Conservation (phyloP, 2,329 filamentous ascomycete species). For the Xylaria polymorpha region DNA sequence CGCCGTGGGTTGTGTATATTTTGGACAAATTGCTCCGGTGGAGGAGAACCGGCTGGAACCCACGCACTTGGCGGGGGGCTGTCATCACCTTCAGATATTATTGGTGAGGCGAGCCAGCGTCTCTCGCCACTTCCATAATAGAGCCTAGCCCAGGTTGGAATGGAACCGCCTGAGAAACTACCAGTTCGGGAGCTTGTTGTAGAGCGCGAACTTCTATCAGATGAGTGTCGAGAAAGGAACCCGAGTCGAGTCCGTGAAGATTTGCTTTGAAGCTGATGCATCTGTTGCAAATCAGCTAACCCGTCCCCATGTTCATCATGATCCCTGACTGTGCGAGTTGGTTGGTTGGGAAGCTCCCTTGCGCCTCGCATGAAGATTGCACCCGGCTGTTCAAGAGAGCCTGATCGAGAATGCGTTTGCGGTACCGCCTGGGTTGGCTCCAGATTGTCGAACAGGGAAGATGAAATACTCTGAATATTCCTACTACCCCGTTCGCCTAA, state of each 20-base stretch:
- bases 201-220: constrained; percentile 65
- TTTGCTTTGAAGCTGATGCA: constrained; percentile 59
- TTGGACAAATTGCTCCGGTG: constrained; percentile 60
- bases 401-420: constrained; percentile 56
- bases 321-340: constrained; percentile 63
- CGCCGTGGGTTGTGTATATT: constrained; percentile 49
- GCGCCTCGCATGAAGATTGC: constrained; percentile 57
- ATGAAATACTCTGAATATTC: constrained; percentile 68
- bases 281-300: constrained; percentile 67
- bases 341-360: constrained; percentile 52
- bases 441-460: constrained; percentile 59
- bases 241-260: constrained; percentile 67
- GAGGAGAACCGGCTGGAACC: constrained; percentile 59
- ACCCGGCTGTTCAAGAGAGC: constrained; percentile 63
- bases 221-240: constrained; percentile 61
- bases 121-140: constrained; percentile 78
- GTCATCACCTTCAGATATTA: constrained; percentile 60
- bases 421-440: constrained; percentile 49
- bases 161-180: constrained; percentile 58
- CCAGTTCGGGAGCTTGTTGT: constrained; percentile 61
- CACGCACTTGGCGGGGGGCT: constrained; percentile 60
- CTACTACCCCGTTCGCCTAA: constrained; percentile 60
- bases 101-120: constrained; percentile 62
- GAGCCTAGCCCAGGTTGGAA: constrained; percentile 70
- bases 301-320: constrained; percentile 74